These are phyloP conservation scores for Colletotrichum falcatum DNA, from an alignment of 2,329 filamentous ascomycete species.

Conservation along the genomic window DNA sequence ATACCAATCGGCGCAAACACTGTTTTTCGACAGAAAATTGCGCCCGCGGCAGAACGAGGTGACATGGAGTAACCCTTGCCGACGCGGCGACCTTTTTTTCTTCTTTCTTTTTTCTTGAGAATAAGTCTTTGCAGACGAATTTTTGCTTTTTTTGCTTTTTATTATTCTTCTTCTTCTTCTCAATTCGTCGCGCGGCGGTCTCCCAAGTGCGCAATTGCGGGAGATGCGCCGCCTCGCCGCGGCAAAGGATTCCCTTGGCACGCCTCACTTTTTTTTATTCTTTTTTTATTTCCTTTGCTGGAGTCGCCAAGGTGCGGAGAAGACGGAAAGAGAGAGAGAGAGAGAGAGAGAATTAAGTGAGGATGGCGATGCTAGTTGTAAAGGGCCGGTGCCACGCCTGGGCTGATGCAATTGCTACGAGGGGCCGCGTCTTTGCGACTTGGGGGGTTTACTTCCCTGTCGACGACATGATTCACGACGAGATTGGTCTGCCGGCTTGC, in stretches of 20 bases:
- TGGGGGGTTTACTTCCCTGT: not conserved
- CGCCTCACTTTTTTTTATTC: not conserved
- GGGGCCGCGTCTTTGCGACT: not conserved
- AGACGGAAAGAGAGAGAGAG: not conserved
- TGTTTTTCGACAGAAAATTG: not conserved
- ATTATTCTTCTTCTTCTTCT: no score
- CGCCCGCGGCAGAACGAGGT: not conserved
- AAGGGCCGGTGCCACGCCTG: not conserved
- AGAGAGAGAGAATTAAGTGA: not conserved
- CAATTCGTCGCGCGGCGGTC: not conserved
- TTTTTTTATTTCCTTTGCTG: not conserved
- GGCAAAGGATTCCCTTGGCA: constrained; percentile 10
- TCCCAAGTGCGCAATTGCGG: not conserved
- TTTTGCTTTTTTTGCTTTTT: not conserved
- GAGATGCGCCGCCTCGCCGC: not conserved
- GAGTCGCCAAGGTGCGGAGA: not conserved
- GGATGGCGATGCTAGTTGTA: no score
- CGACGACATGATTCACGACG: not conserved
- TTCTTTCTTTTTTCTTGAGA: not conserved
- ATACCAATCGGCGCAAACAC: no score
- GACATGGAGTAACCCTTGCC: constrained; percentile 8
- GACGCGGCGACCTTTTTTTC: constrained; percentile 2
- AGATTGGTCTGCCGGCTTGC: not conserved
- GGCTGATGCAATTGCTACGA: constrained; percentile 6
- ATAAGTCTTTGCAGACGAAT: not conserved